Evolutionary conservation across 768 basidiomycete genomes (phyloP), one percentile per base, ranked within the genome.

Genomic region (Amanita exitialis): DNA sequence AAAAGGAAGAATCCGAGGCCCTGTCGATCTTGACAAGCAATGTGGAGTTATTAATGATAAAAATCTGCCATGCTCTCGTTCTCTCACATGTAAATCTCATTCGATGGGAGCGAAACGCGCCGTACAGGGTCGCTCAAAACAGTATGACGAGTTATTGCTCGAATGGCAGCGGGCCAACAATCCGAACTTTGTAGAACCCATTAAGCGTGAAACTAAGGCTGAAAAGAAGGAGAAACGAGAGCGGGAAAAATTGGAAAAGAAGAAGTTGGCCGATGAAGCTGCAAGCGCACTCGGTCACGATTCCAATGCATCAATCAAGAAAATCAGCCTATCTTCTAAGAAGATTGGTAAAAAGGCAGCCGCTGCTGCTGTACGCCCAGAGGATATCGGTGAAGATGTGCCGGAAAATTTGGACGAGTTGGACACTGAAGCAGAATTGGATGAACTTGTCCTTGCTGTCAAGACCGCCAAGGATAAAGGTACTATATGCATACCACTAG

Each of bases 11-110:
- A 67, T 78, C 54, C 90, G 90, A 59, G 89, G 90, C 1, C 92
- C 93, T 3, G 80, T 95, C 45, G 86, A 97, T 66, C 81, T 83
- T 56, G 90, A 96, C 70, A 83, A 79, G 51, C 93, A 96, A 57
- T 98, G 95, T 59, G 93, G 95, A 46, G 95, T 98, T 34, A 95
- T 96, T 64, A 97, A 95, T 68, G 93, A 95, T 69, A 96, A 96
- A 66, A 78, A 78, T 39, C 70, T 91, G 6, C 92, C 90, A 0
- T 99, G 95, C 62, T 91, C 92, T 10, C 88, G 95, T 23, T 92
- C 92, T 6, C 77, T 99, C 34, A 97, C 95, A 0, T 99, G 95
- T 73, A 99, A 99, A 67, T 91, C 95, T 4, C 95, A 99, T 63
- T 86, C 90, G 2, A 95, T 99, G 85, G 91, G 91, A 12, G 88